phyloP scores from a whole-genome alignment of 257 asterid genomes.

The Perilla frutescens region DNA sequence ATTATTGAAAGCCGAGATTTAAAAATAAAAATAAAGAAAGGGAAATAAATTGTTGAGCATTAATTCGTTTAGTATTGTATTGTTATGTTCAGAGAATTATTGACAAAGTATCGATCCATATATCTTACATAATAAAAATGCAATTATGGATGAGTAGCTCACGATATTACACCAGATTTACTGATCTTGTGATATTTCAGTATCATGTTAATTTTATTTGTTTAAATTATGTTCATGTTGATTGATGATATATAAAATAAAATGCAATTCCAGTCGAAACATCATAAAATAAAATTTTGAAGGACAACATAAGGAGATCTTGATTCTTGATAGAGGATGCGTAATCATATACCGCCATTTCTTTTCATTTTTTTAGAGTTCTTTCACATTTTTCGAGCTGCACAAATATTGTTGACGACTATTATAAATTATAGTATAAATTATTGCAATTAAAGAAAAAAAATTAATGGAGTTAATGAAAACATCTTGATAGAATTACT shows the following conservation, averaged over 20 bases:
- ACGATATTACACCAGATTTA: neutral
- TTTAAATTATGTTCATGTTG: neutral
- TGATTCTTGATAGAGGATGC: conserved; percentile 44
- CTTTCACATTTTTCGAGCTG: conserved; percentile 12
- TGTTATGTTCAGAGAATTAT: conserved; percentile 17
- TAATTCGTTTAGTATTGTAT: conserved; percentile 3
- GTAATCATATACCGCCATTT: conserved; percentile 9
- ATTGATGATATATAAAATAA: neutral
- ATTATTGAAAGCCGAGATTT: conserved; percentile 20
- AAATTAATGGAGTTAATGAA: neutral
- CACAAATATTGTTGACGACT: neutral
- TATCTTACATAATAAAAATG: conserved; percentile 9
- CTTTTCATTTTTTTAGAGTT: neutral
- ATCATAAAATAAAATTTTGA: conserved; percentile 11
- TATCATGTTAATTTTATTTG: neutral
- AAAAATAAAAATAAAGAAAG: neutral
- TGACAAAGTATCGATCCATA: neutral
- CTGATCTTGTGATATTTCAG: neutral
- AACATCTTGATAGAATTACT: neutral
- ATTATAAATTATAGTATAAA: neutral
- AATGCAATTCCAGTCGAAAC: neutral
- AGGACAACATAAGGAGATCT: conserved; percentile 46
- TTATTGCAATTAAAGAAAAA: neutral
- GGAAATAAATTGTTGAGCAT: conserved; percentile 18
- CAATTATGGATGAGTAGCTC: conserved; percentile 20